Percentiles rank a stretch among this genome's conserved stretches.
These are phyloP conservation scores for Hortiboletus flavorubellus DNA, from an alignment of 768 basidiomycete genomes.

Conservation along the genomic window DNA sequence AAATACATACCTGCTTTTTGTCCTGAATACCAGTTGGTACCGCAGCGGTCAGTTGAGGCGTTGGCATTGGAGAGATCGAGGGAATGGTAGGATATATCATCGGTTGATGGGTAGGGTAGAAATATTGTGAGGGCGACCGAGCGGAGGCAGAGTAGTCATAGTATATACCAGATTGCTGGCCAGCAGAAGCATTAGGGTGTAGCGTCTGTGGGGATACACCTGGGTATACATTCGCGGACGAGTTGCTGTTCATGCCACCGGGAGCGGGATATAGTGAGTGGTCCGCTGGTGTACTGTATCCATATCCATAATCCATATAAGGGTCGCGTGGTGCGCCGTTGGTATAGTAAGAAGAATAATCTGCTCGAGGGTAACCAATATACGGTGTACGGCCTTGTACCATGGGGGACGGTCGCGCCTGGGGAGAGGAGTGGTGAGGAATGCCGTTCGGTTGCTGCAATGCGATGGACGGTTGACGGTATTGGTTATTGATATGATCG, in stretches of 20 bases:
- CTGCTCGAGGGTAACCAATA: slow-evolving; percentile 48
- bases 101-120: slow-evolving; percentile 53
- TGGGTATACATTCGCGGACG: slow-evolving; percentile 49
- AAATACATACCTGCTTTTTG: slow-evolving; percentile 56
- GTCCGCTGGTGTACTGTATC: slow-evolving; percentile 49
- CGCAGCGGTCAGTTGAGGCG: slow-evolving; percentile 43
- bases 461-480: slow-evolving; percentile 35
- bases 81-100: slow-evolving; percentile 56
- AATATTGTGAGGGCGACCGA: slow-evolving; percentile 57
- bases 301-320: slow-evolving; percentile 56
- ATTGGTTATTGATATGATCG: slow-evolving; percentile 39
- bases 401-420: slow-evolving; percentile 41
- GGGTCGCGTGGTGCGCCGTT: slow-evolving; percentile 47
- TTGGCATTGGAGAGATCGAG: slow-evolving; percentile 51
- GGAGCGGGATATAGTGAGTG: slow-evolving; percentile 49
- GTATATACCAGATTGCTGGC: slow-evolving; percentile 52
- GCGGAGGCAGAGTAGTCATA: slow-evolving; percentile 53
- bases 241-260: slow-evolving; percentile 41
- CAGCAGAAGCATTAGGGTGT: slow-evolving; percentile 40
- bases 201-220: slow-evolving; percentile 40
- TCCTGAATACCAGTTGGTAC: slow-evolving; percentile 41
- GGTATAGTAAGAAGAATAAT: slow-evolving; percentile 60
- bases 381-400: slow-evolving; percentile 47
- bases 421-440: slow-evolving; percentile 33
- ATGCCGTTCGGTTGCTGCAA: slow-evolving; percentile 31